These are phyloP conservation scores for Trametes elegans DNA, from an alignment of 768 basidiomycete species.

Conservation along the genomic window DNA sequence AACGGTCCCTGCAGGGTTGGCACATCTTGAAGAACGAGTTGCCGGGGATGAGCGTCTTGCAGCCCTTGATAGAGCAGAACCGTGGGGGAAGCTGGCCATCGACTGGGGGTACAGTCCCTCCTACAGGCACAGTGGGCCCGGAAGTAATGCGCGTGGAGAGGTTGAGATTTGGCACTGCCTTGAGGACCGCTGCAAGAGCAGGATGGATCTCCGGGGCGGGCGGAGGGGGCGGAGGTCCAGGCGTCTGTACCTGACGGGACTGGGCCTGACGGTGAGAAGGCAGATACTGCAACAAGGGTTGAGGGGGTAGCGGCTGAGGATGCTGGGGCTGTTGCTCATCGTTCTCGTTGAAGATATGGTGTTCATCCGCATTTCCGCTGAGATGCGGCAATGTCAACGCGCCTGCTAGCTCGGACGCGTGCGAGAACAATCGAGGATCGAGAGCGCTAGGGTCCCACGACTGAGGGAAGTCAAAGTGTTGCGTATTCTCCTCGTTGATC, in stretches of 20 bases:
- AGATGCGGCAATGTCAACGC: constrained; percentile 42
- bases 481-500: neutral
- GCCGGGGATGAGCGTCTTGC: constrained; percentile 45
- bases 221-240: constrained; percentile 12
- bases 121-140: constrained; percentile 16
- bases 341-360: neutral
- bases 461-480: constrained; percentile 13
- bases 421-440: constrained; percentile 33
- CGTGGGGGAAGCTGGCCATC: constrained; percentile 29
- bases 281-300: neutral
- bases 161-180: constrained; percentile 11
- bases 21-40: constrained; percentile 29
- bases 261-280: neutral
- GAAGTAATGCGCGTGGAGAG: constrained; percentile 17
- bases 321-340: neutral
- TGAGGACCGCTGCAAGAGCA: constrained; percentile 7
- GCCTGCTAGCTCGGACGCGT: constrained; percentile 45
- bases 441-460: constrained; percentile 27
- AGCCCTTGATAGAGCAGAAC: constrained; percentile 55
- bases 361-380: neutral
- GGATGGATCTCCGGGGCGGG: constrained; percentile 8
- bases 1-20: constrained; percentile 43
- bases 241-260: neutral
- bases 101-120: neutral
- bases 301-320: neutral